Evolutionary conservation across 495 filamentous ascomycete genomes (phyloP), one percentile per base, ranked within the genome.

Genomic region (Talaromyces thailandensis): DNA sequence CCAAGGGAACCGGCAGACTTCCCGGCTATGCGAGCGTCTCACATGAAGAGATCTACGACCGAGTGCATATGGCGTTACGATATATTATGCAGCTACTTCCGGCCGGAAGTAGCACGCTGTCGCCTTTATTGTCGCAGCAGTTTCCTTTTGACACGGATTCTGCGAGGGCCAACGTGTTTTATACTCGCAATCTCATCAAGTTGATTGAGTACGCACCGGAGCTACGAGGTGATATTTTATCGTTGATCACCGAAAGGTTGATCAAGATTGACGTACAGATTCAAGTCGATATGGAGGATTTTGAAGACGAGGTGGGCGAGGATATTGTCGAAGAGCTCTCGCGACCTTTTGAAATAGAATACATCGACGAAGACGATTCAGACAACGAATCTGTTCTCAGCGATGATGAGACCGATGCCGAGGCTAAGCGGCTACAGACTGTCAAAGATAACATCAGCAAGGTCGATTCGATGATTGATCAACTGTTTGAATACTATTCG

Each of bases 231-330:
- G 89, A 94, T 59, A 83, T 97, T n/a, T 82, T 96, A 60, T 84
- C 88, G 62, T 74, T 96, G 18, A 86, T 97, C 45, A 89, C 88
- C 11, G 88, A 93, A 37, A 83, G 86, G 58, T 76, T 97, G 4
- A 90, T 97, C 62, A 96, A 94, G 72, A 87, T 95, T 52, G 94
- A 99, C 66, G 89, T 96, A 3, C 90, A 96, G 69, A 92, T 98
- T 69, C 93, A 96, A 71, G 84, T 91, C 11, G 92, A 98, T 66
- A 81, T 97, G 65, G 92, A 97, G 62, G 90, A 95, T 64, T 74
- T 94, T 58, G 87, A 89, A 60, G 88, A 91, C 23, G 86, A 88
- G 29, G 76, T 84, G 28, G 85, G 81, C 60, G 86, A 90, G 29
- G 76, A 73, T 40, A 64, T 80, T 5, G 52, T 80, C 21, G 71